phyloP scores from a whole-genome alignment of 345 rosid genomes.

The Durio zibethinus region DNA sequence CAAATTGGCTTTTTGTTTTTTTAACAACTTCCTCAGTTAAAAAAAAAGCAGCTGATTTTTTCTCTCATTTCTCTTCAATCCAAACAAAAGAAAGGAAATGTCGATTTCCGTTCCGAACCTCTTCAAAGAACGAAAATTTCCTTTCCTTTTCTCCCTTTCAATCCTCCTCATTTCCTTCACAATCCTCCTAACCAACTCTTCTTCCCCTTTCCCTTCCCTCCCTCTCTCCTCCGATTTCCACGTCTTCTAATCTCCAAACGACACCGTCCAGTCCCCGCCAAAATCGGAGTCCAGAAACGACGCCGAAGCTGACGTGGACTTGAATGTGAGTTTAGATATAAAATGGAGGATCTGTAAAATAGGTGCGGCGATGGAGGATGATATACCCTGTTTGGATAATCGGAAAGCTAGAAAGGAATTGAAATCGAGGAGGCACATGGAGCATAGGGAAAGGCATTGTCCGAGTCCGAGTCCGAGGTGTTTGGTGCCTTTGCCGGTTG shows the following conservation, averaged over 20 bases:
- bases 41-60: neutral
- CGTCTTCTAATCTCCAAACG: neutral
- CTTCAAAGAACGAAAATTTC: constrained; percentile 39
- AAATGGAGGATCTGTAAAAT: constrained; percentile 57
- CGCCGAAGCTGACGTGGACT: neutral
- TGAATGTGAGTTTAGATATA: constrained; percentile 15
- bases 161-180: constrained; percentile 37
- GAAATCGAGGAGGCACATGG: constrained; percentile 75
- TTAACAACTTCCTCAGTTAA: too few species aligned
- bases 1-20: too few species aligned
- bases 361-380: constrained; percentile 51
- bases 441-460: constrained; percentile 88
- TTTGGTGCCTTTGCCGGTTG: constrained; percentile 64
- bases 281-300: neutral
- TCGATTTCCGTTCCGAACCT: constrained; percentile 47
- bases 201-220: constrained; percentile 28
- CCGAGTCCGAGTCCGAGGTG: constrained; percentile 64
- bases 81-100: constrained; percentile 26
- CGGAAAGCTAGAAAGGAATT: constrained; percentile 52
- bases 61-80: neutral
- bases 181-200: constrained; percentile 33
- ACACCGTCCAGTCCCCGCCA: neutral
- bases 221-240: constrained; percentile 35
- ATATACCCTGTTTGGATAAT: constrained; percentile 84
- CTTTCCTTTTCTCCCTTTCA: constrained; percentile 46